Conservation (phyloP, 352 stramenopile species). For the Globisporangium canariense region DNA sequence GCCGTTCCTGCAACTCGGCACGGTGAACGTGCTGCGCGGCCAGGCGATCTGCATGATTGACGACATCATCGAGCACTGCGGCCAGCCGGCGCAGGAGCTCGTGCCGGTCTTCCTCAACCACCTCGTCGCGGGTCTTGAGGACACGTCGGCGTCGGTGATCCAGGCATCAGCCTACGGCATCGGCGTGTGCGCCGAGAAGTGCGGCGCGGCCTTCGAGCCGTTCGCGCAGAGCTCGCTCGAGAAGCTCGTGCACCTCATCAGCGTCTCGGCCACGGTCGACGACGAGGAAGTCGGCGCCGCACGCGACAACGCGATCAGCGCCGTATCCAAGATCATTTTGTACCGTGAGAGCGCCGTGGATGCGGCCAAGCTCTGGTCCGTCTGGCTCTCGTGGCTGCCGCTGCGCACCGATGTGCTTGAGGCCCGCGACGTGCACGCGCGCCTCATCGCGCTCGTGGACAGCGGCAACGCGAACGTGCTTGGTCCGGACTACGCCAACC, state of each 20-base stretch:
- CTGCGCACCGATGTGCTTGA: conserved; percentile 77
- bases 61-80: conserved; percentile 86
- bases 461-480: conserved; percentile 48
- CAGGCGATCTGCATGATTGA: conserved; percentile 88
- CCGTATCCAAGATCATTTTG: conserved; percentile 77
- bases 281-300: conserved; percentile 64
- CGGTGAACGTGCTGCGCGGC: conserved; percentile 60
- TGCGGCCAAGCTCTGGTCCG: conserved; percentile 54
- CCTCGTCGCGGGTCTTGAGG: conserved; percentile 69
- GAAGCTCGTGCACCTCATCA: conserved; percentile 70
- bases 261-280: conserved; percentile 40
- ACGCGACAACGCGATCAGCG: conserved; percentile 79
- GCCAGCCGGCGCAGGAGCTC: conserved; percentile 60
- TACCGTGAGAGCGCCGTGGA: conserved; percentile 55
- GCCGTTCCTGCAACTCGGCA: conserved; percentile 59
- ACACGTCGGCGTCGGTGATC: conserved; percentile 59
- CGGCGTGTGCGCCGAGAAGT: conserved; percentile 81
- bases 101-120: conserved; percentile 70
- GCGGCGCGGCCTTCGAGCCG: conserved; percentile 60
- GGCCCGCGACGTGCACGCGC: conserved; percentile 70
- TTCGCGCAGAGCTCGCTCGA: conserved; percentile 65
- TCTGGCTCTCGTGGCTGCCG: conserved; percentile 82
- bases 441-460: conserved; percentile 63
- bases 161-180: conserved; percentile 82
- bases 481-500: conserved; percentile 55